Base-by-base conservation (phyloP, 2,329 filamentous ascomycete species). In the Fusarium buxicola region DNA sequence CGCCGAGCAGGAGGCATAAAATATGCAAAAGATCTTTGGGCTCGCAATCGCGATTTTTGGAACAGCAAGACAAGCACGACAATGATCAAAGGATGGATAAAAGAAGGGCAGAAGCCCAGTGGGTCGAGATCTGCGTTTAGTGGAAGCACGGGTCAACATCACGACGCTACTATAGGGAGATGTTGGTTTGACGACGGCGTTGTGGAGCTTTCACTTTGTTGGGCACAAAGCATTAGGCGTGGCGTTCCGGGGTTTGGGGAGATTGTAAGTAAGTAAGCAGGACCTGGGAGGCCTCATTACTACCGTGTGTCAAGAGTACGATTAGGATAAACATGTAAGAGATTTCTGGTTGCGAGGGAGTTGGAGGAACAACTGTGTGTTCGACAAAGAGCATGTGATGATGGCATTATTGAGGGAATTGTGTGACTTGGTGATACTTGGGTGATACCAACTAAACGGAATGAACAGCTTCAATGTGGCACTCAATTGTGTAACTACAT, bases 181-280 rank as follows among this genome's bases (percentile, higher is more conserved):
- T 54, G 34, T 50, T 57, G 56, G 49, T 58, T 58, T 53, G 52
- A 55, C 28, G 36, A 65, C 31, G 64, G 64, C 63, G 63, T 66
- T 66, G 55, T 66, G 63, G 63, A 66, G 54, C 63, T 52, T 66
- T 45, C 31, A 60, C 62, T 58, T 64, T 55, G 47, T 56, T 57
- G 47, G 56, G 51, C 47, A 66, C 63, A 58, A 53, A 60, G 59
- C 63, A 66, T 66, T 12, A 47, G 43, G 63, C 59, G 54, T 24
- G 63, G 63, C 63, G 63, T 66, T 65, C 57, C 38, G 55, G 51
- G 24, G 35, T 51, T 50, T 56, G 30, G 30, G 43, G 46, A 65
- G 46, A 65, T 41, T 63, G 62, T 34, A 39, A 45, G 43, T 46
- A 41, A 39, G 46, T 27, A 27, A 15, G 46, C 10, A 24, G 41